Percentiles rank a stretch among this genome's conserved stretches.
These are phyloP conservation scores for Sicyos baderoa DNA, from an alignment of 306 rosid species.

Conservation along the genomic window DNA sequence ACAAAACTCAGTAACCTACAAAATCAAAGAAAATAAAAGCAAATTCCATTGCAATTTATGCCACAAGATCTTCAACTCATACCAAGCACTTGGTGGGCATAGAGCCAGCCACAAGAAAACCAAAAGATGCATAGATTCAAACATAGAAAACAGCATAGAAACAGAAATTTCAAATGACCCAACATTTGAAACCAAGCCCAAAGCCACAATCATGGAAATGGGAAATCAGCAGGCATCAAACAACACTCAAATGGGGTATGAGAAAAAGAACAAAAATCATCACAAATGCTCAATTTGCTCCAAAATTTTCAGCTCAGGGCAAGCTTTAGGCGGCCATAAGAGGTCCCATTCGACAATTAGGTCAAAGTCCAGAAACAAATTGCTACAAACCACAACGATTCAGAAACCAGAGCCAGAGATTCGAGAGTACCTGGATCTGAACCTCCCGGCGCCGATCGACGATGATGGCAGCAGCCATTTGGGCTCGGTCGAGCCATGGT, in stretches of 20 bases:
- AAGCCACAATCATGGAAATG: constrained; percentile 17
- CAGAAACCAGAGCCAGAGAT: constrained; percentile 46
- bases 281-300: constrained; percentile 68
- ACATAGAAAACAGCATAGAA: constrained; percentile 53
- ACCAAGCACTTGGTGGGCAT: constrained; percentile 94
- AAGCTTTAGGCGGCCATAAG: constrained; percentile 94
- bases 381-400: constrained; percentile 19
- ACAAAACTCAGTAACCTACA: constrained; percentile 32
- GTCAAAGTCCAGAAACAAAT: constrained; percentile 33
- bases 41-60: constrained; percentile 73
- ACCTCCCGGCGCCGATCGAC: constrained; percentile 72
- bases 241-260: constrained; percentile 11
- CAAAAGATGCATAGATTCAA: constrained; percentile 57
- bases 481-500: constrained; percentile 44
- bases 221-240: constrained; percentile 12
- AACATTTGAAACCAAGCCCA: constrained; percentile 30
- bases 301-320: constrained; percentile 66
- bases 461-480: constrained; percentile 39
- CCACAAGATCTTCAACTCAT: constrained; percentile 58
- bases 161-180: constrained; percentile 39
- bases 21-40: constrained; percentile 39
- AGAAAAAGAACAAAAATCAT: constrained; percentile 41
- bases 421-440: constrained; percentile 75
- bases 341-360: constrained; percentile 57
- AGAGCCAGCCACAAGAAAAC: constrained; percentile 80